These are phyloP conservation scores for Petrea volubilis DNA, from an alignment of 257 asterid genomes.

Conservation along the genomic window DNA sequence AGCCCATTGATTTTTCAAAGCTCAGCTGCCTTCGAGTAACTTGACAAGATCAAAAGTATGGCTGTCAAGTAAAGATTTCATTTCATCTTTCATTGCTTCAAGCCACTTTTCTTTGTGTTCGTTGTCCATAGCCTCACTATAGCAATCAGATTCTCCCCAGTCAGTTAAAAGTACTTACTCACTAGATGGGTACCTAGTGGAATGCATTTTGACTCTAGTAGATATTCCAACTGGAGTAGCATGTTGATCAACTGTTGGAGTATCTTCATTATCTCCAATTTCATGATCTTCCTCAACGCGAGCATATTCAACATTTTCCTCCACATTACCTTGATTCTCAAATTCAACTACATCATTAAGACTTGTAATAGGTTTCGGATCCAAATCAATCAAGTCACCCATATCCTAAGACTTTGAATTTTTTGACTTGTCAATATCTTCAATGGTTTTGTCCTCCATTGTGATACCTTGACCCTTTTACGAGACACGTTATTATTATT, in stretches of 20 bases:
- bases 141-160: slow-evolving; percentile 19
- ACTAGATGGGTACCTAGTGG: not conserved
- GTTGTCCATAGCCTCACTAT: too few species aligned
- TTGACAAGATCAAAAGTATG: slow-evolving; percentile 18
- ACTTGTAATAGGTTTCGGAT: not conserved
- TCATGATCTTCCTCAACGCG: not conserved
- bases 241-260: not conserved
- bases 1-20: not conserved
- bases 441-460: slow-evolving; percentile 9
- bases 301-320: not conserved
- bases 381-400: not conserved
- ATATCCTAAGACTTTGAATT: not conserved
- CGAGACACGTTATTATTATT: too few species aligned
- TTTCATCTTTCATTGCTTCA: too few species aligned
- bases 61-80: too few species aligned
- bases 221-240: not conserved
- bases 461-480: too few species aligned
- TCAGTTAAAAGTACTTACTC: not conserved
- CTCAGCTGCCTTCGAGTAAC: not conserved
- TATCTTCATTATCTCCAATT: not conserved
- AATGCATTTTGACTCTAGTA: not conserved
- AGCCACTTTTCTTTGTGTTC: too few species aligned
- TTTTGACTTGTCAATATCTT: too few species aligned
- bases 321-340: not conserved
- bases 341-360: not conserved